phyloP scores from a whole-genome alignment of 192 early-diverging fungal species.

The Linderina pennispora region DNA sequence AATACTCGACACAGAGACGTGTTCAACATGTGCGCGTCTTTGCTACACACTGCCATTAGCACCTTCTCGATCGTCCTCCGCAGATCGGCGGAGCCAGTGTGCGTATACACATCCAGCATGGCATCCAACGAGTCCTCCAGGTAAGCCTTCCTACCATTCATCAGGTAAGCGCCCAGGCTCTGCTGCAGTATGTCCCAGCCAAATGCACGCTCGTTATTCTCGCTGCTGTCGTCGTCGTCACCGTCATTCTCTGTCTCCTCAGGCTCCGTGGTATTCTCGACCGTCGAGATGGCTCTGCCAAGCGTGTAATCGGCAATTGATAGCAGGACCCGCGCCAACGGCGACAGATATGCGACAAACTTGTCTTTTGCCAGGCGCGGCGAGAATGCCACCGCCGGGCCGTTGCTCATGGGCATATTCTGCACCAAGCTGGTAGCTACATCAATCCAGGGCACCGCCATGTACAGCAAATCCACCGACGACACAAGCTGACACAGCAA shows the following conservation, averaged over 20 bases:
- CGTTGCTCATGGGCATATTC: conserved; percentile 21
- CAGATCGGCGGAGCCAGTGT: conserved; percentile 14
- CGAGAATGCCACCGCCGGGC: conserved; percentile 25
- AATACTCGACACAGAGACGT: conserved; percentile 8
- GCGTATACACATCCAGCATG: conserved; percentile 37
- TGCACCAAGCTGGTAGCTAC: conserved; percentile 23
- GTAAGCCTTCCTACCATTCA: not conserved
- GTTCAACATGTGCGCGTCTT: conserved; percentile 2
- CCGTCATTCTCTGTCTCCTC: not conserved
- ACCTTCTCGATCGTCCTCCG: conserved; percentile 25
- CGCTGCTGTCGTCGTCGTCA: conserved; percentile 1
- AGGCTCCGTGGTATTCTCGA: not conserved
- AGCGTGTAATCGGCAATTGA: conserved; percentile 17
- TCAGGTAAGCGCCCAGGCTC: conserved; percentile 15
- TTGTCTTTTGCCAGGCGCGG: conserved; percentile 16
- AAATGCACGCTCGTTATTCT: conserved; percentile 3
- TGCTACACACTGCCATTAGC: conserved; percentile 7
- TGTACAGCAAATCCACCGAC: conserved; percentile 17
- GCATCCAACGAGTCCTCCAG: conserved; percentile 27
- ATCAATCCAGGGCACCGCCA: conserved; percentile 32
- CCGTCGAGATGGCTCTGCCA: not conserved
- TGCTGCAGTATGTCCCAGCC: conserved; percentile 33
- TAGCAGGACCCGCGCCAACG: conserved; percentile 33
- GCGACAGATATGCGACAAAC: conserved; percentile 35
- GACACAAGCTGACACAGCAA: conserved; percentile 20